Base-by-base conservation (phyloP, 805 yeast species). In the Metschnikowia similis region DNA sequence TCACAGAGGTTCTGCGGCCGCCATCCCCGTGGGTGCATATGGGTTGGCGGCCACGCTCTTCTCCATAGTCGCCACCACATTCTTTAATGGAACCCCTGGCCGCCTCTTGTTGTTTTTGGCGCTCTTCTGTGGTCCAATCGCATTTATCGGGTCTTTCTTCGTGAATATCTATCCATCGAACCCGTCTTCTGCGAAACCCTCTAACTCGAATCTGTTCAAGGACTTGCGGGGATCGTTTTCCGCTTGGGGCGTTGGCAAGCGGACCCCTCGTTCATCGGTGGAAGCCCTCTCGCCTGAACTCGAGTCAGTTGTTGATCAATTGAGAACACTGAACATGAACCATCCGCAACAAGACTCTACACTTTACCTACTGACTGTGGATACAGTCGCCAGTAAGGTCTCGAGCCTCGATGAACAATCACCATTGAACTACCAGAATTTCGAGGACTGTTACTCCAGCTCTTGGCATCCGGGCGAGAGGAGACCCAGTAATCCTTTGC, bases 21-120 rank as follows among this genome's bases (percentile, higher is more conserved):
- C 88, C 0, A 69, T 80, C 39, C 88, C 89, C 1, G 85, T 84
- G 4, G 77, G 87, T 11, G 72, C 83, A 0, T 87, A 81, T 64
- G 95, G 92, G 0, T 66, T 87, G 38, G 80, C 89, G 6, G 90
- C 92, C 3, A 72, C 87, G 37, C 56, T 84, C 16, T 84, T 83
- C 59, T 81, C 89, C 2, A 63, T 77, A 2, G 57, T 84, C 3
- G 78, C 87, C 11, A 81, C 86, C 0, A 57, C 66, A 6, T 72
- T 77, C 45, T 86, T 79, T 56, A 63, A 66, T 7, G 80, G 75
- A 31, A 66, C 84, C 54, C 76, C 87, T 1, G 77, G 74, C 6
- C 81, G 80, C 0, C 71, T 85, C 1, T 69, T 87, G 40, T 61
- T 63, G 47, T 85, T 85, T 61, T 73, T 87, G 52, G 67, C 84